These are phyloP conservation scores for Xylaria sp. DNA, from an alignment of 2,329 filamentous ascomycete genomes.

Conservation along the genomic window DNA sequence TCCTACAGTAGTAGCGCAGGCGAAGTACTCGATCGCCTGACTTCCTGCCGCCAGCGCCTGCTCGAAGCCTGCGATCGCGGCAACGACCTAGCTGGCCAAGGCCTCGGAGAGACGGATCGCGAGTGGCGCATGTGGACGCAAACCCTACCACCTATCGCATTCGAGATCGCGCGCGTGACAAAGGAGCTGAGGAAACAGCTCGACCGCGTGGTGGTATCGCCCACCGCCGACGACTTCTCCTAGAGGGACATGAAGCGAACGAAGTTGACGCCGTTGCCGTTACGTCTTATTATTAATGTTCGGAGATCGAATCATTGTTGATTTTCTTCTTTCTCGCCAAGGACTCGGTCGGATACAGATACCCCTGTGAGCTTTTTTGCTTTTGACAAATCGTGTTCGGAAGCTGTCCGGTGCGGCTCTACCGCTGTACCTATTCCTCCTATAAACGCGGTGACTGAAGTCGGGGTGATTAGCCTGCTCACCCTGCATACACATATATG, in stretches of 20 bases:
- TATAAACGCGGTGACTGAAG: neutral
- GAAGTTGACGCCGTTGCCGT: constrained; percentile 24
- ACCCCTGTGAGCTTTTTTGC: constrained; percentile 19
- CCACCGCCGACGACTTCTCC: constrained; percentile 51
- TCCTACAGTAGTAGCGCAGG: constrained; percentile 54
- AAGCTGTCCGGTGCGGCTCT: constrained; percentile 8
- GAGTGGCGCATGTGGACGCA: constrained; percentile 68
- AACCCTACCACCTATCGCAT: constrained; percentile 80
- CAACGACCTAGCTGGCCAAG: constrained; percentile 57
- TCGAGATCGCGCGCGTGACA: constrained; percentile 80
- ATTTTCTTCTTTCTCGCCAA: constrained; percentile 7
- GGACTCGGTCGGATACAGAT: constrained; percentile 26
- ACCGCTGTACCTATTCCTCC: constrained; percentile 17
- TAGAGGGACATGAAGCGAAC: constrained; percentile 27
- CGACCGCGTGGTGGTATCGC: constrained; percentile 41
- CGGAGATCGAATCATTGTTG: constrained; percentile 1
- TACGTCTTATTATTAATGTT: constrained; percentile 22
- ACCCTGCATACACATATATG: constrained; percentile 11
- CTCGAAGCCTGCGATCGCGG: constrained; percentile 65
- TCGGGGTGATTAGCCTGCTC: constrained; percentile 4
- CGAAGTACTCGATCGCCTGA: constrained; percentile 59
- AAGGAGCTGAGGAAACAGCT: constrained; percentile 69
- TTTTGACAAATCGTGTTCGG: constrained; percentile 12
- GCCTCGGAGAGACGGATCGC: constrained; percentile 53
- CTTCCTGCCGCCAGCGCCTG: constrained; percentile 66